phyloP scores from a whole-genome alignment of 78 protist genomes.

The Anaeramoeba flamelloides region DNA sequence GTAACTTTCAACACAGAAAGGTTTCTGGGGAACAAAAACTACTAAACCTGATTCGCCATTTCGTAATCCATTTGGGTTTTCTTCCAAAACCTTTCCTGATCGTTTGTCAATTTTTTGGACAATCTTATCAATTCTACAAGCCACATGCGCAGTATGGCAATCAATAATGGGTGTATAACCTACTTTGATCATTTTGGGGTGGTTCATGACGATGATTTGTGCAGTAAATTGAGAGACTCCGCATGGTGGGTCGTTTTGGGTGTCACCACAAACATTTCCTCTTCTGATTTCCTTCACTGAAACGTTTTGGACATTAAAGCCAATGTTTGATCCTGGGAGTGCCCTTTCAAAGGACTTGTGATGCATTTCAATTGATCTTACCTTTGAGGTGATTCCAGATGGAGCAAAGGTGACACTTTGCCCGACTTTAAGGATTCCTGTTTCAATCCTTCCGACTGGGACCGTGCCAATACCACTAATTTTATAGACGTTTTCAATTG shows the following conservation, averaged over 20 bases:
- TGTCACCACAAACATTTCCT: too few species aligned
- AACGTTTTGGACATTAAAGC: not conserved
- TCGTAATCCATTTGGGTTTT: not conserved
- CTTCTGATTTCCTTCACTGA: not conserved
- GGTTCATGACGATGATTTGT: conserved; percentile 1
- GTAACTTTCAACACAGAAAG: conserved; percentile 8
- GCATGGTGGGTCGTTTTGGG: not conserved
- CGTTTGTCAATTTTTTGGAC: not conserved
- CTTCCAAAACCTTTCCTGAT: conserved; percentile 2
- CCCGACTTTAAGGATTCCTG: conserved; percentile 44
- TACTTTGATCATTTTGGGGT: not conserved
- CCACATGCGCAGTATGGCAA: conserved; percentile 2
- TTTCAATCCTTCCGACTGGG: conserved; percentile 77
- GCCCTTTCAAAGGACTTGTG: not conserved
- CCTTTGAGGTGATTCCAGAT: conserved; percentile 49
- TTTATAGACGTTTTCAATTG: conserved; percentile 70
- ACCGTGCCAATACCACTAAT: conserved; percentile 89
- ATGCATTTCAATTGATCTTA: conserved; percentile 18
- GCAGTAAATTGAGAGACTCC: not conserved
- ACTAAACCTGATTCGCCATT: conserved; percentile 8
- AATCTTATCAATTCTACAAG: not conserved
- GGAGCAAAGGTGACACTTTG: not conserved
- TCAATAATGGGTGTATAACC: conserved; percentile 12
- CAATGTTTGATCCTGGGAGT: not conserved
- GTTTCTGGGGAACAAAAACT: conserved; percentile 7